These are phyloP conservation scores for Conoideocrella luteorostrata DNA, from an alignment of 2,329 filamentous ascomycete genomes.

Conservation along the genomic window DNA sequence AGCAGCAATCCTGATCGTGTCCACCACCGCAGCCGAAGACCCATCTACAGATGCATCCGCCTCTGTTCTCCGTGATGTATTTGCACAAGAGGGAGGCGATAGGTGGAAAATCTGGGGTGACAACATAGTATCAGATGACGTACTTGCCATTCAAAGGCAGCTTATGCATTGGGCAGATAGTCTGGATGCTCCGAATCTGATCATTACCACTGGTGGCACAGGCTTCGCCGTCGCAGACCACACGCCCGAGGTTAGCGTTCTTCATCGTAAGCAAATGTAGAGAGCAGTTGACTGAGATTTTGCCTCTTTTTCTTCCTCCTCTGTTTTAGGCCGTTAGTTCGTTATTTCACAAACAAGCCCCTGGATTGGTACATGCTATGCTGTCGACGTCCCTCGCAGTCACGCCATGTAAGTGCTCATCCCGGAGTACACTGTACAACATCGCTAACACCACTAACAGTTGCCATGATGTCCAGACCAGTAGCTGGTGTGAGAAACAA, in stretches of 20 bases:
- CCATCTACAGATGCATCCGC: conserved; percentile 72
- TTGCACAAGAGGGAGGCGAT: conserved; percentile 57
- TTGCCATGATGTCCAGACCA: conserved; percentile 94
- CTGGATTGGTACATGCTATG: conserved; percentile 94
- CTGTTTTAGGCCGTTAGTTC: conserved; percentile 61
- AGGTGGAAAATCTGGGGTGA: conserved; percentile 66
- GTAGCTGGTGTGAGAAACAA: conserved; percentile 81
- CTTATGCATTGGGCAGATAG: conserved; percentile 70
- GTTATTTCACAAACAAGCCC: conserved; percentile 76
- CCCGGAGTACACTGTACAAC: too few species aligned
- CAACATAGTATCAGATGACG: conserved; percentile 74
- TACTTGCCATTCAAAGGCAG: conserved; percentile 65
- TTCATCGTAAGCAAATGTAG: not conserved
- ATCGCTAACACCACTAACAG: conserved; percentile 35
- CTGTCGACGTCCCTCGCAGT: conserved; percentile 74
- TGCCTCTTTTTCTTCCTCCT: not conserved
- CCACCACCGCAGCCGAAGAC: conserved; percentile 79
- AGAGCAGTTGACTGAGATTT: not conserved
- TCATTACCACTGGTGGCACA: conserved; percentile 87
- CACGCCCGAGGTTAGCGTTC: conserved; percentile 69
- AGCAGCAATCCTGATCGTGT: conserved; percentile 78
- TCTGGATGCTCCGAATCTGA: conserved; percentile 58
- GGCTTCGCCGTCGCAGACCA: conserved; percentile 81
- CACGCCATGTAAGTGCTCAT: conserved; percentile 68
- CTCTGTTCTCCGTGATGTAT: conserved; percentile 59